phyloP scores from a whole-genome alignment of 345 rosid genomes.

The Eutrema heterophyllum region DNA sequence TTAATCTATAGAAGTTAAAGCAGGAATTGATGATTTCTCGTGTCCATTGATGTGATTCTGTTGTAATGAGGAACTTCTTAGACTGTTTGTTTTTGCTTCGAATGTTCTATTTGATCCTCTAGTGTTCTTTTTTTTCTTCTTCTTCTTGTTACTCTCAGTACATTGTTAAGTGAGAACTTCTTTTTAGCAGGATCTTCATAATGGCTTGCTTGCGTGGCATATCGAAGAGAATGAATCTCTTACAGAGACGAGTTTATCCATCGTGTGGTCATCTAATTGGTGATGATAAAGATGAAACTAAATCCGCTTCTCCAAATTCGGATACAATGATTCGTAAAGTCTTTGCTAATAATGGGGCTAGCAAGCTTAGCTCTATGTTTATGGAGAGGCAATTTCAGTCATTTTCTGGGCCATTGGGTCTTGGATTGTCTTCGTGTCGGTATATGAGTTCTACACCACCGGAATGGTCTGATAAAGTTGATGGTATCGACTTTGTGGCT shows the following conservation, averaged over 20 bases:
- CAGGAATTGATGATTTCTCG: not conserved
- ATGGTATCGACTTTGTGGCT: slow-evolving; percentile 33
- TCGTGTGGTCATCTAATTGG: slow-evolving; percentile 29
- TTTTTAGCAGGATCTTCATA: slow-evolving; percentile 3
- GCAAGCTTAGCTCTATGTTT: slow-evolving; percentile 15
- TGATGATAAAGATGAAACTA: slow-evolving; percentile 19
- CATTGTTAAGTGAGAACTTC: not conserved
- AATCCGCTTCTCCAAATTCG: not conserved
- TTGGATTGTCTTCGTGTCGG: slow-evolving; percentile 32
- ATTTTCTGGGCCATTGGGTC: slow-evolving; percentile 9
- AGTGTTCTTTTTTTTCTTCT: too few relatives aligned
- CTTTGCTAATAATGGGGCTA: not conserved
- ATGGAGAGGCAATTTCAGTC: slow-evolving; percentile 18
- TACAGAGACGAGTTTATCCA: slow-evolving; percentile 34
- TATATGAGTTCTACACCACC: slow-evolving; percentile 35
- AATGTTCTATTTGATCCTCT: not conserved
- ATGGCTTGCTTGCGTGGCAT: slow-evolving; percentile 40
- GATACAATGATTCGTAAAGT: slow-evolving; percentile 3
- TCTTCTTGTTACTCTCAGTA: not conserved
- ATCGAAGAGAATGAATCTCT: slow-evolving; percentile 22
- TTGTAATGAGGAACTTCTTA: not conserved
- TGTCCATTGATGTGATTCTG: not conserved
- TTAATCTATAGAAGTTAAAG: not conserved
- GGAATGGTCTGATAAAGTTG: slow-evolving; percentile 39
- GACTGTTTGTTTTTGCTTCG: not conserved